Conservation (phyloP, 2,329 filamentous ascomycete species). For the Botryotinia convoluta region DNA sequence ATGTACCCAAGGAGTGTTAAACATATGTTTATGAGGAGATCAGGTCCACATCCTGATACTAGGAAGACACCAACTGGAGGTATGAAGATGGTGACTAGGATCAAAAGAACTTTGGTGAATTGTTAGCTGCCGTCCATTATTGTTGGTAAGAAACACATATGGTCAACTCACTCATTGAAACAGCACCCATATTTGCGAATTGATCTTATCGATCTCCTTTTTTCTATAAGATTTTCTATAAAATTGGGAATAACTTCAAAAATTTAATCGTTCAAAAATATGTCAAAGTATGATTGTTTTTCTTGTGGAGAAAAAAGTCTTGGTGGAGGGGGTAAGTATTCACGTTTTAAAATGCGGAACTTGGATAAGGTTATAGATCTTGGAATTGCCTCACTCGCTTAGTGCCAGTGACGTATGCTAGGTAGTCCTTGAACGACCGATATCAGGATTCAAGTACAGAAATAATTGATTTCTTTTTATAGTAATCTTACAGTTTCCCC, state of each 20-base stretch:
- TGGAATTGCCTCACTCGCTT: constrained; percentile 12
- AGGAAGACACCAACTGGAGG: constrained; percentile 44
- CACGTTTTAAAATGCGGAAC: constrained; percentile 4
- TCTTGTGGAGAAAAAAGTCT: not conserved
- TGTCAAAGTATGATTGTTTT: not conserved
- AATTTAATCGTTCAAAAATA: not conserved
- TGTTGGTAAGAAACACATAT: constrained; percentile 45
- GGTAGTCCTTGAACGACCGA: not conserved
- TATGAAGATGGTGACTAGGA: constrained; percentile 27
- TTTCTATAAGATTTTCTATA: not conserved
- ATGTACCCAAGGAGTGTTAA: constrained; percentile 42
- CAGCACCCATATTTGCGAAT: constrained; percentile 36
- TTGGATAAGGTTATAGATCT: not conserved
- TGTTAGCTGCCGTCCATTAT: constrained; percentile 12
- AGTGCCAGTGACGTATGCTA: constrained; percentile 1
- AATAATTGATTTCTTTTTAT: not conserved
- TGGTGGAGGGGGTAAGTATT: not conserved
- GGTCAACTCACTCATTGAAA: constrained; percentile 37
- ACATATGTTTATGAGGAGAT: constrained; percentile 45
- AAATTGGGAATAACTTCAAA: not conserved
- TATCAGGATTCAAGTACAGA: constrained; percentile 10
- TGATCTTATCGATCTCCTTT: not conserved
- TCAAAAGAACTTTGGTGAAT: not conserved
- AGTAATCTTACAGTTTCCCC: not conserved
- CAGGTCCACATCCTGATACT: constrained; percentile 43